A percentile compares a stretch with the other conserved stretches of the same genome.
phyloP scores from a whole-genome alignment of 495 filamentous ascomycete species.

The Beverwykella pulmonaria region DNA sequence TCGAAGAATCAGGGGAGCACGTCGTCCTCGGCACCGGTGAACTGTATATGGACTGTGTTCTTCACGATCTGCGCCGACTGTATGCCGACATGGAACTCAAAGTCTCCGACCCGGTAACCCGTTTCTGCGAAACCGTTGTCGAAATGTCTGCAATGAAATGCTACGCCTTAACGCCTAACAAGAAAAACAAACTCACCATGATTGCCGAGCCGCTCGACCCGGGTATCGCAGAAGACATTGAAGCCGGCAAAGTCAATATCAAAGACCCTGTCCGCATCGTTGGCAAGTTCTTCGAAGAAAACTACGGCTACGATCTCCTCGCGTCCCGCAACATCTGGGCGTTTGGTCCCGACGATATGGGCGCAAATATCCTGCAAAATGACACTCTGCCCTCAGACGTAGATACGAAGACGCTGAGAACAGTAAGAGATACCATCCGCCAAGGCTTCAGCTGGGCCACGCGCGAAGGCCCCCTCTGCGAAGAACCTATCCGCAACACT shows the following conservation, averaged over 20 bases:
- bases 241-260: constrained; percentile 85
- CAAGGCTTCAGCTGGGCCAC: constrained; percentile 97
- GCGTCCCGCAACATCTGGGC: constrained; percentile 97
- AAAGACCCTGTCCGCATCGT: constrained; percentile 91
- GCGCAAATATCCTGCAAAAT: constrained; percentile 95
- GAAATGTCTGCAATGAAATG: constrained; percentile 97
- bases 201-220: constrained; percentile 92
- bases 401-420: constrained; percentile 85
- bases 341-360: constrained; percentile 93
- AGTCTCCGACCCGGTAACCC: constrained; percentile 94
- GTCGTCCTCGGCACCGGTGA: constrained; percentile 93
- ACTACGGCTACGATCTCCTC: constrained; percentile 95
- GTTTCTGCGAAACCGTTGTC: constrained; percentile 98
- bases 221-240: constrained; percentile 94
- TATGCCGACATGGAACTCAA: constrained; percentile 99
- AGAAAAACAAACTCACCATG: constrained; percentile 99
- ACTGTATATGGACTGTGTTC: constrained; percentile 97
- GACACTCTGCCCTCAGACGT: constrained; percentile 90
- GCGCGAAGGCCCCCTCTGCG: constrained; percentile 92
- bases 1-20: constrained; percentile 98
- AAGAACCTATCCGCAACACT: constrained; percentile 97
- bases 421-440: constrained; percentile 84
- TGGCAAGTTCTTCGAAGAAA: constrained; percentile 95
- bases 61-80: constrained; percentile 87
- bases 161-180: constrained; percentile 96